Evolutionary conservation across 2,329 filamentous ascomycete genomes (phyloP), one percentile per base, ranked within the genome.

Genomic region (Tolypocladium tropicale): DNA sequence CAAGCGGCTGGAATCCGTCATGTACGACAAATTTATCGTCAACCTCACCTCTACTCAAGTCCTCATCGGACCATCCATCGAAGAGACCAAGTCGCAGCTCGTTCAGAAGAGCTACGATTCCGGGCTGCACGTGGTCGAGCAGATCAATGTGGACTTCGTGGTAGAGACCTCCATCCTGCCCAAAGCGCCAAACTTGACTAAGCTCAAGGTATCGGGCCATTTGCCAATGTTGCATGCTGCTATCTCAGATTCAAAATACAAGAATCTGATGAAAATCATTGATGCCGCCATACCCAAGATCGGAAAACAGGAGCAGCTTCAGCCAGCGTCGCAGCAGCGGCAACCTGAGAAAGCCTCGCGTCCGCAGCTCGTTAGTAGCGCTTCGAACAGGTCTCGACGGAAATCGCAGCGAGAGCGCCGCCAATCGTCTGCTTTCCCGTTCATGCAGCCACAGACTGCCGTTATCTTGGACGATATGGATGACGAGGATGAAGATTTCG

Each of bases 151-250:
- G 63, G 90, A 97, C 69, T 97, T 99, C 68, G 85, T 91, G 12
- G 84, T 99, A n/a, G 92, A 96, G 68, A 87, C 89, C 23, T 99
- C 92, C 9, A 99, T 99, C 62, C 77, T 99, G n/a, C 94, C 94
- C 0, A 96, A 96, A 68, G 90, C 90, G 0, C 88, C 93, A 0
- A 95, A 96, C 60, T 76, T 99, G 52, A 95, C 94, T 16, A 94
- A 94, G 65, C 86, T 96, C 62, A 88, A 90, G 58, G 84, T 99
- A 36, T 95, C 91, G 1, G 94, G 94, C 2, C 90, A 95, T 64
- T 78, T 99, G 54, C 94, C 95, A 0, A 85, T 97, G 54, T 78
- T 99, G 1, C 93, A 97, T 69, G 94, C 89, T 12, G 89, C 89
- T 0, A 86, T 95, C 39, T 97, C 94, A 0, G 95, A 99, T 65